phyloP scores from a whole-genome alignment of 2,329 filamentous ascomycete species.

The Monosporascus sp. region DNA sequence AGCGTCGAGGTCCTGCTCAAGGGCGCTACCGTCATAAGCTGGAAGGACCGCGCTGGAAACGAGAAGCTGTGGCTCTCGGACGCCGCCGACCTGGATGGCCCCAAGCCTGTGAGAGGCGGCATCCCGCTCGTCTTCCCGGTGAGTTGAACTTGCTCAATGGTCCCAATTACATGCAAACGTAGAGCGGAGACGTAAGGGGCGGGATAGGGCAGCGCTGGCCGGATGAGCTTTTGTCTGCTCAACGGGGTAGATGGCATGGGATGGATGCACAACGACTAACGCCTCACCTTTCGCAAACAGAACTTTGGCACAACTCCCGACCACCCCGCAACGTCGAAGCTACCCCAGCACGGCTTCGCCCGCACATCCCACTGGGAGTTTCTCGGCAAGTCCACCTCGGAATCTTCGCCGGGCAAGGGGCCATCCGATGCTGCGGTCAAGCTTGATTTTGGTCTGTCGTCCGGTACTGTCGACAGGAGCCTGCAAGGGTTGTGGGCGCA shows the following conservation, averaged over 20 bases:
- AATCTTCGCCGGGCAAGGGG: conserved; percentile 53
- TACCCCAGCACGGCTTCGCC: conserved; percentile 93
- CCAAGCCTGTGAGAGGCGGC: conserved; percentile 83
- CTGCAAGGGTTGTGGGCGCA: conserved; percentile 70
- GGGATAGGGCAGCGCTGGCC: no score
- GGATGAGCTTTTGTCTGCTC: neutral
- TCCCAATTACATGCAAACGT: no score
- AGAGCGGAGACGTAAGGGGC: no score
- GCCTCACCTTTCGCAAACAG: conserved; percentile 34
- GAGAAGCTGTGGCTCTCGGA: conserved; percentile 88
- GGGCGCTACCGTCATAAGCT: conserved; percentile 87
- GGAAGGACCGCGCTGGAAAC: conserved; percentile 73
- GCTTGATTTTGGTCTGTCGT: conserved; percentile 89
- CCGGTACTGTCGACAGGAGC: conserved; percentile 64
- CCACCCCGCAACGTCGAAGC: conserved; percentile 68
- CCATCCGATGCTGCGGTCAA: conserved; percentile 67
- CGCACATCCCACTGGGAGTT: conserved; percentile 90
- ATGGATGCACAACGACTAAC: neutral
- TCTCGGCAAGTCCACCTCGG: conserved; percentile 76
- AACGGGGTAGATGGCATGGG: neutral
- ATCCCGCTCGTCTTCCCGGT: conserved; percentile 93
- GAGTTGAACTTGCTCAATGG: conserved; percentile 27
- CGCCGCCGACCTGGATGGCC: conserved; percentile 74
- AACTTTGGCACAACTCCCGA: conserved; percentile 79
- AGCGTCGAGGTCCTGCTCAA: conserved; percentile 81